Evolutionary conservation across 139 green algal genomes (phyloP).

Genomic region (Coelastrella sp.): DNA sequence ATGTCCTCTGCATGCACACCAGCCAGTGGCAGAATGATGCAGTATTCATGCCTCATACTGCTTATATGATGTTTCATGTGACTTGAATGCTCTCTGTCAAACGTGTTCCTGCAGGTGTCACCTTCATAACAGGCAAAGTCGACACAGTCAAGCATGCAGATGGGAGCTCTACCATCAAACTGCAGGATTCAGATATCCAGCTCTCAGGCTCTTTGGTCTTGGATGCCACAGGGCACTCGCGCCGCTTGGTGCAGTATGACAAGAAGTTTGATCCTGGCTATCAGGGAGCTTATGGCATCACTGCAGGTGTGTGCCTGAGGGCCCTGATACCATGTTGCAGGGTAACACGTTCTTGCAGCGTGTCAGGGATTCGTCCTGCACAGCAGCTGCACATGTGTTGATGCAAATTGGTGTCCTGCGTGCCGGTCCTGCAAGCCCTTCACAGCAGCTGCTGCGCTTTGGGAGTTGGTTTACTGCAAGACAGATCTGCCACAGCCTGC

Average conservation of each 20-base stretch:
- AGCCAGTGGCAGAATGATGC: too few relatives aligned
- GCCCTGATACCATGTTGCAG: too few relatives aligned
- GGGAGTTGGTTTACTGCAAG: too few relatives aligned
- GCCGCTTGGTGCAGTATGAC: constrained; percentile 92
- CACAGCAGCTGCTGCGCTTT: background rate
- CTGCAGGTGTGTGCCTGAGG: constrained; percentile 72
- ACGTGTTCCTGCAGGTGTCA: constrained; percentile 45
- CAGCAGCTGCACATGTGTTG: background rate
- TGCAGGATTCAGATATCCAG: constrained; percentile 47
- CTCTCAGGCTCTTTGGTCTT: constrained; percentile 81
- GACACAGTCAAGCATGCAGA: constrained; percentile 71
- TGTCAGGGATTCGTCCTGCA: too few relatives aligned
- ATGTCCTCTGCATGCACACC: too few relatives aligned
- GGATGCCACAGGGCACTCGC: constrained; percentile 92
- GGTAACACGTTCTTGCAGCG: too few relatives aligned
- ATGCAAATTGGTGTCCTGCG: too few relatives aligned
- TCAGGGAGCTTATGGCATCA: constrained; percentile 97
- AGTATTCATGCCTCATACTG: too few relatives aligned
- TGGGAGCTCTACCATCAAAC: constrained; percentile 67
- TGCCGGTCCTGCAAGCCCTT: background rate
- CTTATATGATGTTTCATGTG: background rate
- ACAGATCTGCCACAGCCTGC: too few relatives aligned
- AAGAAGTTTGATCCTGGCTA: constrained; percentile 93
- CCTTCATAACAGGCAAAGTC: constrained; percentile 71
- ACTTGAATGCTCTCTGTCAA: background rate